Conservation (phyloP, 768 basidiomycete genomes). For the Tricholoma terreum region DNA sequence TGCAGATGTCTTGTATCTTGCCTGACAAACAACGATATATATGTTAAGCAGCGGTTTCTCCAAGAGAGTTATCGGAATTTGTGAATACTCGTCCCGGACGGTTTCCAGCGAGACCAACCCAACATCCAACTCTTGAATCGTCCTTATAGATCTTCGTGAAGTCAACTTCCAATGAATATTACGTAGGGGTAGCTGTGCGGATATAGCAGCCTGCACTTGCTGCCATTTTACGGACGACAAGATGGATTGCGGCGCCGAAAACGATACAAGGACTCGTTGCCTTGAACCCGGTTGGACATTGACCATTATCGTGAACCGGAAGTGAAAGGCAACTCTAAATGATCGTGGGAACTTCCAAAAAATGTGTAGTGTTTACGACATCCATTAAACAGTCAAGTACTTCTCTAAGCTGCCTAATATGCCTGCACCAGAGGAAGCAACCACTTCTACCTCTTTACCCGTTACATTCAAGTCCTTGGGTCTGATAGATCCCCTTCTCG, state of each 20-base stretch:
- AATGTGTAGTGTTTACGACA: no score
- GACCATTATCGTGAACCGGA: slow-evolving; percentile 12
- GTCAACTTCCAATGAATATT: slow-evolving; percentile 92
- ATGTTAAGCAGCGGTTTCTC: slow-evolving; percentile 87
- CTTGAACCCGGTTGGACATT: slow-evolving; percentile 16
- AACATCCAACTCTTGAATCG: slow-evolving; percentile 87
- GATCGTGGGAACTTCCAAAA: slow-evolving; percentile 21
- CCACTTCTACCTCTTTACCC: slow-evolving; percentile 28
- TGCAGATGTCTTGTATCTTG: slow-evolving; percentile 29
- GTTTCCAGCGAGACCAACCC: slow-evolving; percentile 66
- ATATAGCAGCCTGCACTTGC: slow-evolving; percentile 61
- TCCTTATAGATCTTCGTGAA: slow-evolving; percentile 68
- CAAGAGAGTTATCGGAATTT: slow-evolving; percentile 72
- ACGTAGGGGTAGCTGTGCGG: slow-evolving; percentile 77
- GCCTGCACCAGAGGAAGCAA: slow-evolving; percentile 65
- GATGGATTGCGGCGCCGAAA: slow-evolving; percentile 59
- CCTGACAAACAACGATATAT: slow-evolving; percentile 87
- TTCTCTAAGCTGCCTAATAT: no score
- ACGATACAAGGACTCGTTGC: slow-evolving; percentile 64
- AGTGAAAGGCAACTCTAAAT: slow-evolving; percentile 12
- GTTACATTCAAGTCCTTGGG: slow-evolving; percentile 80
- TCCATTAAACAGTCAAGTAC: no score
- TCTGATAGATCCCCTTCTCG: slow-evolving; percentile 84
- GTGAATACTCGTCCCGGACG: slow-evolving; percentile 70
- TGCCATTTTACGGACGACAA: slow-evolving; percentile 71